Percentiles rank a stretch among this genome's conserved stretches.
These are phyloP conservation scores for Dendrothele bispora DNA, from an alignment of 768 basidiomycete species.

Conservation along the genomic window DNA sequence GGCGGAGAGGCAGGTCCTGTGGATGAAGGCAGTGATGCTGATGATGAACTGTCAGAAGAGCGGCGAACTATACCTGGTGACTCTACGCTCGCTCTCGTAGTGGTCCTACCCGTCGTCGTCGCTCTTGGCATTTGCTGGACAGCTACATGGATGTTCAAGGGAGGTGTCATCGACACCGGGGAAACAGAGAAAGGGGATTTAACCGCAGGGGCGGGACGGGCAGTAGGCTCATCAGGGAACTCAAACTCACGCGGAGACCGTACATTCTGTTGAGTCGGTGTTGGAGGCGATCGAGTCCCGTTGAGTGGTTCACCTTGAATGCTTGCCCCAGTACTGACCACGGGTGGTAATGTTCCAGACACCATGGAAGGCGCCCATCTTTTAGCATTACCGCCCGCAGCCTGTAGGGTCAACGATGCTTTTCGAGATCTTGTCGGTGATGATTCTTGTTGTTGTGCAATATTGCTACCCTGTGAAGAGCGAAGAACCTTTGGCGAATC, in stretches of 20 bases:
- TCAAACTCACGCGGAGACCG: conserved; percentile 14
- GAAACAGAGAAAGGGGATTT: too few relatives aligned
- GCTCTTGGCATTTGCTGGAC: background rate
- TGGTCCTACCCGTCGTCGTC: too few relatives aligned
- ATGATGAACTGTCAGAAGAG: conserved; percentile 25
- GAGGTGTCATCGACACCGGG: background rate
- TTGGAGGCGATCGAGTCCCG: conserved; percentile 3
- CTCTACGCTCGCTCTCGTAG: background rate
- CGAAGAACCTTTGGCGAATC: conserved; percentile 22
- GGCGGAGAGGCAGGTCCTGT: conserved; percentile 50
- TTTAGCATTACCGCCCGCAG: background rate
- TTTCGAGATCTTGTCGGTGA: conserved; percentile 13
- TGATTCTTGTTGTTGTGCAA: conserved; percentile 12
- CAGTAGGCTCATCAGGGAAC: conserved; percentile 4
- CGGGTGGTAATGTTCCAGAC: background rate
- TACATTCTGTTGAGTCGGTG: conserved; percentile 9
- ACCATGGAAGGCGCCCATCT: conserved; percentile 3
- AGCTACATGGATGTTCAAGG: conserved; percentile 8
- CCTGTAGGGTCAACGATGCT: background rate
- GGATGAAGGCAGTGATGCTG: conserved; percentile 7
- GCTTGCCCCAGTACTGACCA: conserved; percentile 2
- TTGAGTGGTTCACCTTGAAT: background rate
- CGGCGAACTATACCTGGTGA: background rate
- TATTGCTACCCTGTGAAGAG: background rate
- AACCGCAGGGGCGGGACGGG: background rate